Evolutionary conservation across 1,139 yeast genomes (phyloP), one percentile per base, ranked within the genome.

Genomic region (Protomyces arabidopsidicola): DNA sequence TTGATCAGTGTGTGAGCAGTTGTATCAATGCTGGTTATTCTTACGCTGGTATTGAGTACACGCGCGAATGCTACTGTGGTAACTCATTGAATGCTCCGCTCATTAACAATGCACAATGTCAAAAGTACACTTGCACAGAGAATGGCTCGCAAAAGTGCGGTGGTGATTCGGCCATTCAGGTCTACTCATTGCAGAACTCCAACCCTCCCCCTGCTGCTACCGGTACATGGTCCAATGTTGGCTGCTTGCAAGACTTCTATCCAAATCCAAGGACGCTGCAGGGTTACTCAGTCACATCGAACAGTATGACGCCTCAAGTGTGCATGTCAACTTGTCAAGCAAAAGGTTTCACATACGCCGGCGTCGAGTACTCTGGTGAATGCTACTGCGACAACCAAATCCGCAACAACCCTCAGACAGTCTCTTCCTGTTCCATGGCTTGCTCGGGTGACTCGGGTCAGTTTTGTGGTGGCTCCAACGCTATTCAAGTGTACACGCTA

Each of bases 21-120:
- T 60, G 64, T 31, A 53, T 35, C 42, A 42, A 36, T 8, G 48
- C 56, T 10, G 63, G 59, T 8, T 64, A 52, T 31, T 18, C 52
- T 22, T 61, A 51, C 31, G 60, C 63, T 31, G 66, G 65, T 14
- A 38, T 61, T 16, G 66, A 64, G 55, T 60, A 64, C 45, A 39
- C 42, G 31, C 45, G 55, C 27, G 56, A 64, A 38, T 64, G 66
- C 52, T 64, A 34, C 56, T 64, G 66, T 39, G 53, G 53, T 24
- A 42, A 42, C 16, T 16, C 48, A 1, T 10, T 42, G 14, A 18
- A 8, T 18, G 48, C 48, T 42, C 12, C 22, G 2, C 22, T 42
- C 22, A 42, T 42, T 42, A 24, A 42, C 48, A 42, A 42, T 18
- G 20, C 48, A 8, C 48, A 42, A 18, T 42, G 48, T 20, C 48